Evolutionary conservation across 257 asterid genomes (phyloP).

Genomic region (Nicotiana knightiana): DNA sequence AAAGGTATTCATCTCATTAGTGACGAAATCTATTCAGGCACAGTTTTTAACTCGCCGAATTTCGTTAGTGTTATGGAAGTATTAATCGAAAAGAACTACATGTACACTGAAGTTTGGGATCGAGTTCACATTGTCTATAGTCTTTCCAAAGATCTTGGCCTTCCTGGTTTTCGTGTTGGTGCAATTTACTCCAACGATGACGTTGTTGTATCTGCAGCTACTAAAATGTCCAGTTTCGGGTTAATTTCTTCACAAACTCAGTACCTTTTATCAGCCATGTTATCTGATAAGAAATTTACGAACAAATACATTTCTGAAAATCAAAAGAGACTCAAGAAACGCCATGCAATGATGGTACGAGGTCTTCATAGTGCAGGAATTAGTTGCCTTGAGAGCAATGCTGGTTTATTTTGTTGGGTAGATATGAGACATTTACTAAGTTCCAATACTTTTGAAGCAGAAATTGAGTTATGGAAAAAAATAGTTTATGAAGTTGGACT

Average conservation of each 20-base stretch:
- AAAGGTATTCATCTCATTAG: conserved; percentile 8
- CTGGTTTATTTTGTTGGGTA: background rate
- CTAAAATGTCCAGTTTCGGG: conserved; percentile 2
- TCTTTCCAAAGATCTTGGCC: conserved; percentile 9
- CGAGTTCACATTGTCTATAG: conserved; percentile 15
- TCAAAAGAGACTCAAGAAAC: background rate
- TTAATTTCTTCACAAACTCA: conserved; percentile 4
- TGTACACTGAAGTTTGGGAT: conserved; percentile 1
- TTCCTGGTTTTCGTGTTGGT: conserved; percentile 6
- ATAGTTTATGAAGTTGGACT: background rate
- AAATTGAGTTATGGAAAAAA: conserved; percentile 9
- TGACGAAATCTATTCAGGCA: conserved; percentile 10
- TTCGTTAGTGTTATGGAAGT: conserved; percentile 10
- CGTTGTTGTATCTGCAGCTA: background rate
- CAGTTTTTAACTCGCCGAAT: conserved; percentile 1
- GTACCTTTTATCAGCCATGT: background rate
- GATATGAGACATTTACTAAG: conserved; percentile 10
- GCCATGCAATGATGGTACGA: conserved; percentile 2
- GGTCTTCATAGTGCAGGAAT: background rate
- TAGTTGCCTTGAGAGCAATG: conserved; percentile 12
- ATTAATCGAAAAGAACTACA: conserved; percentile 2
- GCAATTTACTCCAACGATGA: background rate
- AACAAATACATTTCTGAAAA: background rate
- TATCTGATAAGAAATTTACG: background rate
- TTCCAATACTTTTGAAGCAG: conserved; percentile 9